phyloP scores from a whole-genome alignment of 805 yeast genomes.

The Saccharomycopsis fodiens region DNA sequence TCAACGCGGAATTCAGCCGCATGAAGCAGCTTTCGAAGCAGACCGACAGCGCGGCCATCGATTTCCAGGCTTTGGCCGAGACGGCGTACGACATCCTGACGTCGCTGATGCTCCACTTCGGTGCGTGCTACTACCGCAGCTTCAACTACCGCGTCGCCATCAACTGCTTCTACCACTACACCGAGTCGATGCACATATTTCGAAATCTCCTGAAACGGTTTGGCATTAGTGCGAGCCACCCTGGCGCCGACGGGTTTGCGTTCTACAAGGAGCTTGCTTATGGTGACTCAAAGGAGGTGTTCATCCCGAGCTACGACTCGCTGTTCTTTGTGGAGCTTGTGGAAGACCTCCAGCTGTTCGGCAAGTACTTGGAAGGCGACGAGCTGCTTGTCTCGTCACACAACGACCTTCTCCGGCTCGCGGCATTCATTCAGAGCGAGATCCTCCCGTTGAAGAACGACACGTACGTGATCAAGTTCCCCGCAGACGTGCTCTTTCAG shows the following conservation, averaged over 20 bases:
- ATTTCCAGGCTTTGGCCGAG: background rate
- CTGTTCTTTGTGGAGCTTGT: conserved; percentile 6
- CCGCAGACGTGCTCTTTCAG: conserved; percentile 14
- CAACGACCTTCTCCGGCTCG: conserved; percentile 1
- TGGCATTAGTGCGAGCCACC: background rate
- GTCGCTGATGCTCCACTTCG: conserved; percentile 11
- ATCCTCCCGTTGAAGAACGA: conserved; percentile 9
- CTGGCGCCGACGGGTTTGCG: conserved; percentile 16
- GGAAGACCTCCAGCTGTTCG: conserved; percentile 1
- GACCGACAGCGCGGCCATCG: background rate
- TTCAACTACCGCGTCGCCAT: conserved; percentile 7
- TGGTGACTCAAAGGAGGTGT: conserved; percentile 12
- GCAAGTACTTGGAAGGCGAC: conserved; percentile 3
- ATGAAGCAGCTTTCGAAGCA: background rate
- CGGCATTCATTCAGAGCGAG: conserved; percentile 3
- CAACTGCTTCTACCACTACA: conserved; percentile 10
- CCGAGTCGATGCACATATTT: conserved; percentile 1
- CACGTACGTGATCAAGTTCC: conserved; percentile 4
- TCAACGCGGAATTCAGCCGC: conserved; percentile 5
- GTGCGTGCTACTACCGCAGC: conserved; percentile 1
- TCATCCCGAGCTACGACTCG: conserved; percentile 14
- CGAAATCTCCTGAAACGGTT: background rate
- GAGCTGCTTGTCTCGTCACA: background rate
- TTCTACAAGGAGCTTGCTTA: conserved; percentile 12
- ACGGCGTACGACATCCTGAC: conserved; percentile 5